Conservation (phyloP, 345 rosid genomes). For the Syzygium oleosum region DNA sequence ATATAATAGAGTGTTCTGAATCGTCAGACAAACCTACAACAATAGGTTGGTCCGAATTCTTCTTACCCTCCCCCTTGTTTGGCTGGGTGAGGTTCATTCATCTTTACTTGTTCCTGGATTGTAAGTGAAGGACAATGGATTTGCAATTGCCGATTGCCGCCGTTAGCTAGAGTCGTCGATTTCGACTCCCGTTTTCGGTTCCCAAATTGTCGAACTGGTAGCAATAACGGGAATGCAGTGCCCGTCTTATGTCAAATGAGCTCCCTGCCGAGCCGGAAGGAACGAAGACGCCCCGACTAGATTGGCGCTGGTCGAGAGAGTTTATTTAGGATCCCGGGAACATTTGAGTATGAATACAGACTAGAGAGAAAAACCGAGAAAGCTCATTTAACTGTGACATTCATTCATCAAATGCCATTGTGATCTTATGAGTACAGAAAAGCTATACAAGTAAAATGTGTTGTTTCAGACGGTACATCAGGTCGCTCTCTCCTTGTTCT, state of each 20-base stretch:
- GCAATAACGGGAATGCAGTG: rapidly evolving
- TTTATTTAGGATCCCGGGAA: neutral
- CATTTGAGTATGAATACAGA: neutral
- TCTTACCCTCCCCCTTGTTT: neutral
- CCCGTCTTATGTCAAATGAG: neutral
- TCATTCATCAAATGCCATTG: neutral
- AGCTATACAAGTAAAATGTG: neutral
- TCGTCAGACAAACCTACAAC: too few relatives aligned
- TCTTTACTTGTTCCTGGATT: neutral
- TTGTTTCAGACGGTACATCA: neutral
- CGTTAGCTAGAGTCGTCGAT: neutral
- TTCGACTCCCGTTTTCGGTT: neutral
- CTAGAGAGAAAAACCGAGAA: neutral
- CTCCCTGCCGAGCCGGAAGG: neutral
- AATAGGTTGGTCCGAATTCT: neutral
- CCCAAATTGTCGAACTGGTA: neutral
- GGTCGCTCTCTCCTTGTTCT: neutral
- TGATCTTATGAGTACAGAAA: neutral
- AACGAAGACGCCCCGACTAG: neutral
- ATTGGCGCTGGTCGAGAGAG: neutral
- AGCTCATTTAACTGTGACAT: neutral
- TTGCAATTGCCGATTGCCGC: neutral
- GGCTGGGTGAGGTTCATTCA: neutral
- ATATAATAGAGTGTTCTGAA: too few relatives aligned
- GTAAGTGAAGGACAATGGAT: neutral